These are phyloP conservation scores for Eucalyptus leucophloia DNA, from an alignment of 345 rosid species.

Conservation along the genomic window DNA sequence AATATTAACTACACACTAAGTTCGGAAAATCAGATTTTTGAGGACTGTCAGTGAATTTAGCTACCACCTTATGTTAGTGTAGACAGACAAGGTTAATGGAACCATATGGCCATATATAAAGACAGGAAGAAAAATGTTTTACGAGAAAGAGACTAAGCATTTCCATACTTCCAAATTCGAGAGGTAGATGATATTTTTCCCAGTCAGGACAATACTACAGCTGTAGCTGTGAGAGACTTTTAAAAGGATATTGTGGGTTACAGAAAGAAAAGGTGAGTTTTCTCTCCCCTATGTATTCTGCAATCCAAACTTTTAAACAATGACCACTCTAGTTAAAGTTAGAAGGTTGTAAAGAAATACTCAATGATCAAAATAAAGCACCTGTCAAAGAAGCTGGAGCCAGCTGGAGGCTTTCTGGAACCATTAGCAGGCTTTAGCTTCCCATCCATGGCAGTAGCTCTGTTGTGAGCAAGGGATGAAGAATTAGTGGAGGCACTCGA, in stretches of 20 bases:
- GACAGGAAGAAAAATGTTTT: neutral
- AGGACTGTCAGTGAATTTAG: neutral
- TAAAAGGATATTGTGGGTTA: neutral
- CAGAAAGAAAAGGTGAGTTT: neutral
- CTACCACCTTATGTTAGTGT: neutral
- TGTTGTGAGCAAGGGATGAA: conserved; percentile 10
- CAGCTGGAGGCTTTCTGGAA: conserved; percentile 30
- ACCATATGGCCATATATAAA: neutral
- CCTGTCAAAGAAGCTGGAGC: conserved; percentile 75
- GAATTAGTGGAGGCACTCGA: conserved; percentile 11
- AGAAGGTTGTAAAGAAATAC: neutral
- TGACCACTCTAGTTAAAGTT: neutral
- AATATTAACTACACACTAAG: neutral
- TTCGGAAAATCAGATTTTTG: neutral
- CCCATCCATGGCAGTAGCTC: conserved; percentile 4
- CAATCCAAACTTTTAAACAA: neutral
- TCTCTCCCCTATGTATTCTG: neutral
- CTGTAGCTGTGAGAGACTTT: neutral
- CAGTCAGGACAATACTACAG: neutral
- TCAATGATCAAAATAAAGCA: neutral
- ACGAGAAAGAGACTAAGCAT: neutral
- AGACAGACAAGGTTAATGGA: neutral
- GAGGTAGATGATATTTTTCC: neutral
- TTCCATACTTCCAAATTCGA: neutral
- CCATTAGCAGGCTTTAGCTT: conserved; percentile 19